These are phyloP conservation scores for Xylariales sp. DNA, from an alignment of 2,329 filamentous ascomycete species.

Conservation along the genomic window DNA sequence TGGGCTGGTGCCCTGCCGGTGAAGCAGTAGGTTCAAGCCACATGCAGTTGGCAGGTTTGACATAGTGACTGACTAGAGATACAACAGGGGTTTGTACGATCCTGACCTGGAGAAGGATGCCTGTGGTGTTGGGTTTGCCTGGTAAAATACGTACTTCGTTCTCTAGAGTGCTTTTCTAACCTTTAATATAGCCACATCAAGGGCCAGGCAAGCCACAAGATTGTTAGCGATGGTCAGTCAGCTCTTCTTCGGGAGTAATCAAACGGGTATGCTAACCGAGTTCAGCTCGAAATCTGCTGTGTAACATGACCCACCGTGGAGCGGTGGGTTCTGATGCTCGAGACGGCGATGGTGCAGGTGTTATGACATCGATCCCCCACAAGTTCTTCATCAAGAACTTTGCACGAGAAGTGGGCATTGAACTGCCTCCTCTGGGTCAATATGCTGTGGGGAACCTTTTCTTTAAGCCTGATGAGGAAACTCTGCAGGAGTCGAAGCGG, in stretches of 20 bases:
- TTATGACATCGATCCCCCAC: slow-evolving; percentile 99
- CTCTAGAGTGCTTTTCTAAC: neutral
- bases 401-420: slow-evolving; percentile 81
- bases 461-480: slow-evolving; percentile 94
- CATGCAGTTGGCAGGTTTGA: neutral
- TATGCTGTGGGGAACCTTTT: slow-evolving; percentile 98
- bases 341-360: slow-evolving; percentile 96
- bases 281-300: slow-evolving; percentile 82
- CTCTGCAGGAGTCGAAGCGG: slow-evolving; percentile 82
- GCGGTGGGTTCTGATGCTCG: slow-evolving; percentile 96
- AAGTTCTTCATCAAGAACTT: slow-evolving; percentile 99
- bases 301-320: slow-evolving; percentile 99
- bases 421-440: slow-evolving; percentile 82
- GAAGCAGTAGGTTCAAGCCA: slow-evolving; percentile 65
- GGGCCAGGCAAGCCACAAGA: slow-evolving; percentile 95
- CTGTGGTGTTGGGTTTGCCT: slow-evolving; percentile 98
- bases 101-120: slow-evolving; percentile 97
- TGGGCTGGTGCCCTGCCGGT: slow-evolving; percentile 94
- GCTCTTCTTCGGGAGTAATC: neutral
- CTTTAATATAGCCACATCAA: slow-evolving; percentile 79
- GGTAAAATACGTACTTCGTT: slow-evolving; percentile 46
- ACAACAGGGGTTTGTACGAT: slow-evolving; percentile 79
- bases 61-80: slow-evolving; percentile 12
- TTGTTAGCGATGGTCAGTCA: slow-evolving; percentile 88
- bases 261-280: slow-evolving; percentile 6